Evolutionary conservation across 2,329 filamentous ascomycete genomes (phyloP).

Genomic region (Tolypocladium guangdongense): DNA sequence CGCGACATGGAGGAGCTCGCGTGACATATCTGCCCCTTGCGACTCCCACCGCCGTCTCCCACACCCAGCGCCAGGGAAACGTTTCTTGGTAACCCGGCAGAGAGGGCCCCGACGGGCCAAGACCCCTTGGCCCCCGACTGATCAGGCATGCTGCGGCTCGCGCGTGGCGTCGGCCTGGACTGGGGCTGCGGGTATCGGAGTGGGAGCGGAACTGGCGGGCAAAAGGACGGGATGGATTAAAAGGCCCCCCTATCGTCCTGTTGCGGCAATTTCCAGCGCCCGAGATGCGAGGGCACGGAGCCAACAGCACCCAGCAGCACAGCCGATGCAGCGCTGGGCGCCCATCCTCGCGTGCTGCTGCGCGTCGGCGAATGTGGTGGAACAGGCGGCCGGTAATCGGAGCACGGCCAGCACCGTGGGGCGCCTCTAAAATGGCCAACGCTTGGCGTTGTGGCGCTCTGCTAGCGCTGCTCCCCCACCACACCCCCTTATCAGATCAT

Average conservation of each 20-base stretch:
- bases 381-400: neutral
- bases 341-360: too few species aligned
- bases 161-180: neutral
- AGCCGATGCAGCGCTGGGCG: too few species aligned
- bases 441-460: neutral
- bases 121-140: neutral
- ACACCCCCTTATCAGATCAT: slow-evolving; percentile 1
- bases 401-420: neutral
- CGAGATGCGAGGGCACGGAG: neutral
- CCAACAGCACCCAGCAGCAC: neutral
- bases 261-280: neutral
- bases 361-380: neutral
- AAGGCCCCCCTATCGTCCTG: neutral
- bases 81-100: neutral
- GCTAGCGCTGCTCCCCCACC: neutral
- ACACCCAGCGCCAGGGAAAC: neutral
- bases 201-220: neutral
- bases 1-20: too few species aligned
- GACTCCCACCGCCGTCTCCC: neutral
- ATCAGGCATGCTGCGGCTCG: neutral
- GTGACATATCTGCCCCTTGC: too few species aligned
- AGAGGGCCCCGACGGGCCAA: neutral
- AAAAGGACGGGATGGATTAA: neutral
- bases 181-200: neutral
- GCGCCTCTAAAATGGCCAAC: too few species aligned